Percentiles rank a stretch among this genome's conserved stretches.
Evolutionary conservation across 2,329 filamentous ascomycete genomes (phyloP).

Genomic region (Albophoma yamanashiensis): DNA sequence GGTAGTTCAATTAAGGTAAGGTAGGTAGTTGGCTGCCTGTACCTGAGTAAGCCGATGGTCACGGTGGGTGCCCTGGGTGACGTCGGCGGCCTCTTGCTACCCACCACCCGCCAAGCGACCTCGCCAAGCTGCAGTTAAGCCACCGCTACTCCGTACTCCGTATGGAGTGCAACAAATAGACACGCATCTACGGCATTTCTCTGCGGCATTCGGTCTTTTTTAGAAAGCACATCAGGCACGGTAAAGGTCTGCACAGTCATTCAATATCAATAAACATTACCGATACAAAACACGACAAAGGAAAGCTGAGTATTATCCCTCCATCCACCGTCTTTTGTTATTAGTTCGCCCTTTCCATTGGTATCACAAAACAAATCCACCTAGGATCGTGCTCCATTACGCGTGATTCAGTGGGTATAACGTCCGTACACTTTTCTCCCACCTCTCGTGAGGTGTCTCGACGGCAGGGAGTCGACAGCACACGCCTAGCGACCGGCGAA

Average conservation of each 20-base stretch:
- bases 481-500: conserved; percentile 9
- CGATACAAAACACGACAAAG: neutral
- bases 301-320: neutral
- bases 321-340: neutral
- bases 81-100: neutral
- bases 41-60: neutral
- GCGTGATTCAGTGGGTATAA: conserved; percentile 8
- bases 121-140: too few species aligned
- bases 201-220: too few species aligned
- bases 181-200: too few species aligned
- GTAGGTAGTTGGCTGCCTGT: neutral
- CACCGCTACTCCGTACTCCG: too few species aligned
- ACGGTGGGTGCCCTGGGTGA: neutral
- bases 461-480: conserved; percentile 3
- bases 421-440: conserved; percentile 1
- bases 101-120: neutral
- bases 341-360: neutral
- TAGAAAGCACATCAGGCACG: neutral
- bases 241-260: neutral
- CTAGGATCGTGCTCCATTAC: neutral
- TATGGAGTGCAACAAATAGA: too few species aligned
- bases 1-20: too few species aligned
- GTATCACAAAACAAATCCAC: neutral
- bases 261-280: neutral
- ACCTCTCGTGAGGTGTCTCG: neutral